Evolutionary conservation across 192 early-diverging fungal genomes (phyloP).

Genomic region (Entrophospora sp.): DNA sequence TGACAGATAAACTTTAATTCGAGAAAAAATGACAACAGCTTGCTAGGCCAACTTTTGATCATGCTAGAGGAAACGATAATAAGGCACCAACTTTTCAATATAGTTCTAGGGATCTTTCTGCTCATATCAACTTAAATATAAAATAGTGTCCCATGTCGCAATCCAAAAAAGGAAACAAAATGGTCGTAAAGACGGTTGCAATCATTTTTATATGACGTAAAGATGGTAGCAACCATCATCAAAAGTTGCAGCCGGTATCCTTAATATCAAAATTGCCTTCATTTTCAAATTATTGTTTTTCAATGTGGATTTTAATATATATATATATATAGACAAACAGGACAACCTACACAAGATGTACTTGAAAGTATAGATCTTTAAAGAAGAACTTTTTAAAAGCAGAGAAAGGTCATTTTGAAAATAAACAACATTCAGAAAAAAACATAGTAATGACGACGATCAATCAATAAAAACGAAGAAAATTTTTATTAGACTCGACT

Average conservation of each 20-base stretch:
- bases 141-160: no score
- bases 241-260: no score
- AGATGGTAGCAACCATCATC: no score
- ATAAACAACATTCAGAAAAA: slow-evolving; percentile 12
- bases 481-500: slow-evolving; percentile 39
- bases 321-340: slow-evolving; percentile 46
- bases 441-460: background rate
- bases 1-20: no score
- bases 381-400: slow-evolving; percentile 56
- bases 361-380: slow-evolving; percentile 53
- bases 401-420: slow-evolving; percentile 56
- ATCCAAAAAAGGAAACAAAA: no score
- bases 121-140: slow-evolving; percentile 72
- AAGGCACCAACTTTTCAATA: slow-evolving; percentile 54
- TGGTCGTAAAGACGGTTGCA: no score
- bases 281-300: no score
- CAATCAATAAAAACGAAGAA: slow-evolving; percentile 26
- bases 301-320: no score
- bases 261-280: no score
- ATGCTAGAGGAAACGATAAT: slow-evolving; percentile 57
- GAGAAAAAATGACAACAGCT: slow-evolving; percentile 38
- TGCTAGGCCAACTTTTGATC: slow-evolving; percentile 66
- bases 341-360: slow-evolving; percentile 49
- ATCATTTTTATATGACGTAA: no score
- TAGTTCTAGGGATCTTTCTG: slow-evolving; percentile 60